These are phyloP conservation scores for Alternaria sp. DNA, from an alignment of 2,329 filamentous ascomycete genomes.

Conservation along the genomic window DNA sequence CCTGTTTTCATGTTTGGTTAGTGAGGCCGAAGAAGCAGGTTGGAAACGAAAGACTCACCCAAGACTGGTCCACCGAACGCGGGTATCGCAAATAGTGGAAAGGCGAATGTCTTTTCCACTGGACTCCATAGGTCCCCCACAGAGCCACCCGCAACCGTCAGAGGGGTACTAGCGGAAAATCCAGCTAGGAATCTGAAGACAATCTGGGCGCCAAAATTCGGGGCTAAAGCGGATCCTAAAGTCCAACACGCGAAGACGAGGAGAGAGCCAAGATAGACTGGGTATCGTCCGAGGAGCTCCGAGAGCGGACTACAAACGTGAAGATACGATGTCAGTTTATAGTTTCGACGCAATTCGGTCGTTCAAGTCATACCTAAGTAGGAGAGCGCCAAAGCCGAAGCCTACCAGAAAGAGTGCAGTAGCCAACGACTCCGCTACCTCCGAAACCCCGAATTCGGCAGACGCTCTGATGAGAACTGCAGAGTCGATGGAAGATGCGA, in stretches of 20 bases:
- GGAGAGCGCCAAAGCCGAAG: conserved; percentile 53
- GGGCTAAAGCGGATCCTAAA: conserved; percentile 39
- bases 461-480: conserved; percentile 58
- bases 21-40: neutral
- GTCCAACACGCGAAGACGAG: conserved; percentile 41
- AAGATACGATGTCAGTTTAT: neutral
- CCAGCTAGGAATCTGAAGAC: conserved; percentile 58
- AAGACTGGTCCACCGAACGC: conserved; percentile 22
- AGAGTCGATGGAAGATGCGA: conserved; percentile 62
- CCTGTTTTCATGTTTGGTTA: conserved; percentile 37
- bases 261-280: conserved; percentile 47
- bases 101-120: conserved; percentile 30
- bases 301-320: conserved; percentile 49
- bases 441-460: conserved; percentile 52
- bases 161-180: conserved; percentile 51
- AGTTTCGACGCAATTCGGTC: neutral
- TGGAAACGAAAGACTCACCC: neutral
- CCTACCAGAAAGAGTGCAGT: conserved; percentile 55
- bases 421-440: conserved; percentile 55
- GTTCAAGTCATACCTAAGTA: conserved; percentile 2
- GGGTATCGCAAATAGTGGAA: conserved; percentile 33
- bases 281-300: conserved; percentile 50
- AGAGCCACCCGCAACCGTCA: conserved; percentile 27
- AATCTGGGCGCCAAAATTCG: conserved; percentile 58
- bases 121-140: conserved; percentile 29